Conservation (phyloP, 768 basidiomycete species). For the Lactarius deliciosus region DNA sequence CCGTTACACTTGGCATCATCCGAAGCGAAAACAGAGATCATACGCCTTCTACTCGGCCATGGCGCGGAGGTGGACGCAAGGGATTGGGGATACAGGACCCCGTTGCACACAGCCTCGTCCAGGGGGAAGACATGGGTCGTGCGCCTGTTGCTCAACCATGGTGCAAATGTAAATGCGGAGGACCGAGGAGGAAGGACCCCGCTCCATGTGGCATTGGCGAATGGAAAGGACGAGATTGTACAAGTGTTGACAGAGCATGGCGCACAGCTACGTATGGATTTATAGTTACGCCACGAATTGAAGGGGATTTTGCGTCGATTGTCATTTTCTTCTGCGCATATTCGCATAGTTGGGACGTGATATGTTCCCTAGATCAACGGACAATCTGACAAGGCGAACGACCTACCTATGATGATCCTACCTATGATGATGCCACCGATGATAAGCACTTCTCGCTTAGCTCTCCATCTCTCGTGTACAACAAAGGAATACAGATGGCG, state of each 20-base stretch:
- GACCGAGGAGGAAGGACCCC: background rate
- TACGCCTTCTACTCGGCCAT: background rate
- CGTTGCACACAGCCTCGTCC: background rate
- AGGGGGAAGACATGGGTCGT: background rate
- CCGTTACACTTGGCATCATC: too few species aligned
- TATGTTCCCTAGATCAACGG: too few species aligned
- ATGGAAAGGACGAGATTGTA: too few species aligned
- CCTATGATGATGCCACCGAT: too few species aligned
- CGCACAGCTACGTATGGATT: background rate
- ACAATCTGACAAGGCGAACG: too few species aligned
- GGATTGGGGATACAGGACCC: background rate
- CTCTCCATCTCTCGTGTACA: too few species aligned
- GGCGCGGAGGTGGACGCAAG: background rate
- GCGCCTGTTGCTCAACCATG: background rate
- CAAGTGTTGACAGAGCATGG: background rate
- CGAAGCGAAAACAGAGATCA: background rate
- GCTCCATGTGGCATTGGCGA: too few species aligned
- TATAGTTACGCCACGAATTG: background rate
- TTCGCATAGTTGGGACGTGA: too few species aligned
- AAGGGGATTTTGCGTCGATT: background rate
- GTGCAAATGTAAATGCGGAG: background rate
- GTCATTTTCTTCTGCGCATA: too few species aligned
- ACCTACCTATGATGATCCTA: too few species aligned
- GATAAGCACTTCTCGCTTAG: too few species aligned
- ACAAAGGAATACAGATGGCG: too few species aligned